Conservation (phyloP, 208 protist genomes). For the Wallacemonas sp. region DNA sequence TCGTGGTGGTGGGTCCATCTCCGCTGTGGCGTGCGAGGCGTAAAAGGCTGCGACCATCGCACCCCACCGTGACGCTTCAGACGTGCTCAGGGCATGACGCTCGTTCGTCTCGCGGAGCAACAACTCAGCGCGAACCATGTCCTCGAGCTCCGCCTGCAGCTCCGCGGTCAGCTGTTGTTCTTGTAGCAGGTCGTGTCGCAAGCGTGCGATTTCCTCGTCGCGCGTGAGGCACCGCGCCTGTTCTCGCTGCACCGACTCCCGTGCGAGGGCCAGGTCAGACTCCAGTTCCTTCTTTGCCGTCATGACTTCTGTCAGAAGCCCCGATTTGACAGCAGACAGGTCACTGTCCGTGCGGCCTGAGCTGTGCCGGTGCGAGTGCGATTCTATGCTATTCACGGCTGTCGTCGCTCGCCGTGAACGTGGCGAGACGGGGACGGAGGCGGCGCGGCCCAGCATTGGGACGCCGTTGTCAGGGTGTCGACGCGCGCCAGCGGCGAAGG, state of each 20-base stretch:
- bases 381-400: not conserved
- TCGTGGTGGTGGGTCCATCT: no score
- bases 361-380: not conserved
- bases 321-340: conserved; percentile 11
- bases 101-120: conserved; percentile 40
- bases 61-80: no score
- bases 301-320: conserved; percentile 24
- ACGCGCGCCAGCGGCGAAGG: not conserved
- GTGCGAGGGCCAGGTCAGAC: conserved; percentile 21
- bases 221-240: not conserved
- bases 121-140: conserved; percentile 55
- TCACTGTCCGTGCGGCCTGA: not conserved
- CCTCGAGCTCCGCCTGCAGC: conserved; percentile 75
- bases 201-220: not conserved
- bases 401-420: not conserved
- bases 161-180: conserved; percentile 56
- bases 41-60: not conserved
- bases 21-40: not conserved
- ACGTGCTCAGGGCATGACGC: conserved; percentile 28
- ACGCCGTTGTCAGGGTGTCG: not conserved
- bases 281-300: conserved; percentile 26
- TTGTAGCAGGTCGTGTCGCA: conserved; percentile 22
- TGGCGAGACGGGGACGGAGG: conserved; percentile 24
- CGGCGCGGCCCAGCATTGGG: not conserved
- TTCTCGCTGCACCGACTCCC: conserved; percentile 2